Percentiles rank a stretch among this genome's conserved stretches.
Evolutionary conservation across 2,329 filamentous ascomycete species (phyloP).

Genomic region (Ophiocordyceps camponoti-saundersi): DNA sequence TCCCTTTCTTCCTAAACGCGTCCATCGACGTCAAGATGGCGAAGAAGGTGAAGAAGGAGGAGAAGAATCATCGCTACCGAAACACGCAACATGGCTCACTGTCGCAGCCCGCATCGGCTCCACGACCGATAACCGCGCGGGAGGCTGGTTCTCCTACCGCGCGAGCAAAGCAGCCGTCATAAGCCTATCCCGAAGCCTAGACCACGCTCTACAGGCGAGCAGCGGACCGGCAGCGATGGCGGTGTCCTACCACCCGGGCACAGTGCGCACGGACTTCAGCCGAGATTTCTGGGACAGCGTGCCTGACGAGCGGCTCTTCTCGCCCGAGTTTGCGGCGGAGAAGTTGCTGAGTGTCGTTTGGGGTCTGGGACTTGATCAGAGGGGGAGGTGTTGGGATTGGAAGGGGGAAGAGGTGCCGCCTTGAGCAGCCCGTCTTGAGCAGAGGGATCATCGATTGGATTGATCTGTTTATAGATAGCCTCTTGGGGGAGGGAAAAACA

Average conservation of each 20-base stretch:
- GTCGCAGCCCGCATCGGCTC: constrained; percentile 68
- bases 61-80: background rate
- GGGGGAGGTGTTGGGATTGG: constrained; percentile 56
- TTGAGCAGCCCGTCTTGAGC: constrained; percentile 11
- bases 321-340: constrained; percentile 47
- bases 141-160: constrained; percentile 73
- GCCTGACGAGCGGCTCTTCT: constrained; percentile 44
- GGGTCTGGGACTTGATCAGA: constrained; percentile 28
- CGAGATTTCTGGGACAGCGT: constrained; percentile 55
- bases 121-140: constrained; percentile 52
- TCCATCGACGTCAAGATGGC: no score
- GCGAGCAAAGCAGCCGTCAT: constrained; percentile 61
- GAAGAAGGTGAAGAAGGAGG: no score
- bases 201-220: constrained; percentile 42
- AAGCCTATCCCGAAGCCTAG: constrained; percentile 53
- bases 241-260: constrained; percentile 62
- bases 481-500: background rate
- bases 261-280: constrained; percentile 59
- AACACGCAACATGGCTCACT: constrained; percentile 45
- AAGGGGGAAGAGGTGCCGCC: constrained; percentile 45
- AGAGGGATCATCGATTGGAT: background rate
- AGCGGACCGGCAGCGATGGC: constrained; percentile 47
- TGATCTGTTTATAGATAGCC: background rate
- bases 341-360: constrained; percentile 43
- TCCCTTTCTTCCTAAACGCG: constrained; percentile 41